Percentiles rank a stretch among this genome's conserved stretches.
These are phyloP conservation scores for Lupinus albus DNA, from an alignment of 306 rosid genomes.

Conservation along the genomic window DNA sequence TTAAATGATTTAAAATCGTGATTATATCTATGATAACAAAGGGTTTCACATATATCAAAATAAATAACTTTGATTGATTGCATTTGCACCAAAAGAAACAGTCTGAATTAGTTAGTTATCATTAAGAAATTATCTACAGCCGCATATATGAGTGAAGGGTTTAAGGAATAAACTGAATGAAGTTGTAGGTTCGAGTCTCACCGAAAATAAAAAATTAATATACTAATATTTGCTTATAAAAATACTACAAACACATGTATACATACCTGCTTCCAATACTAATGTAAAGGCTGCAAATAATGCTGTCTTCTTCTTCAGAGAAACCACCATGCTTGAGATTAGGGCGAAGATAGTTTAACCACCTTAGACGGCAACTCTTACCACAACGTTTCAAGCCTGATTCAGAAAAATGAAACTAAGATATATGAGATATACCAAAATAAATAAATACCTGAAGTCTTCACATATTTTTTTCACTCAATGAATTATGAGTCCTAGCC, in stretches of 20 bases:
- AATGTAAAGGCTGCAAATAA: constrained; percentile 82
- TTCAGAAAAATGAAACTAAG: constrained; percentile 29
- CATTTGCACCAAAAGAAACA: constrained; percentile 15
- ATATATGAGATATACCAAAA: neutral
- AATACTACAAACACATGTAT: neutral
- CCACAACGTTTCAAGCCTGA: constrained; percentile 91
- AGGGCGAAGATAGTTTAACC: constrained; percentile 96
- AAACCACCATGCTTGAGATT: constrained; percentile 91
- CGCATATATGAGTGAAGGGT: no score
- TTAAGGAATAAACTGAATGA: no score
- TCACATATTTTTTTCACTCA: neutral
- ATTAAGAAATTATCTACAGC: neutral
- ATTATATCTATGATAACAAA: no score
- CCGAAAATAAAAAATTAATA: no score
- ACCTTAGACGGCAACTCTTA: constrained; percentile 90
- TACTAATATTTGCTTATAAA: no score
- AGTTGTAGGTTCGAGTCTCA: no score
- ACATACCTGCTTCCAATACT: constrained; percentile 95
- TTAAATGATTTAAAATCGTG: neutral
- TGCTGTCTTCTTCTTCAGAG: constrained; percentile 89
- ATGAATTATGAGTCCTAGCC: neutral
- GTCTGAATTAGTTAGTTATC: no score
- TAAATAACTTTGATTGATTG: neutral
- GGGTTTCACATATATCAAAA: neutral
- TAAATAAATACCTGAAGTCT: neutral